Evolutionary conservation across 495 filamentous ascomycete genomes (phyloP).

Genomic region (Coniosporium apollinis): DNA sequence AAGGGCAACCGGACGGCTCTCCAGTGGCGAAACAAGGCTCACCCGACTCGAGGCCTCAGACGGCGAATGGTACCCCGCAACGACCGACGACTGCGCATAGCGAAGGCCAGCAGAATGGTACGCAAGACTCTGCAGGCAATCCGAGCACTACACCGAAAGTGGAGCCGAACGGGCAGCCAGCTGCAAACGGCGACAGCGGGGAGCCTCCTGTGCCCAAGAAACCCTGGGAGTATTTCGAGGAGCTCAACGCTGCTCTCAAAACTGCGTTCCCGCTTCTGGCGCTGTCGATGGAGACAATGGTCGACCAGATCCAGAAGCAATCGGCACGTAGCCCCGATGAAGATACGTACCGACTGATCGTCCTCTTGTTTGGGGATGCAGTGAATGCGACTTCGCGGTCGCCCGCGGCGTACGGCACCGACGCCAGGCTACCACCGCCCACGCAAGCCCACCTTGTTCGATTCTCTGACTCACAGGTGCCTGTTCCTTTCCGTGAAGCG

Average conservation of each 20-base stretch:
- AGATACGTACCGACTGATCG: constrained; percentile 94
- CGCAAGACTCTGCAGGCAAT: constrained; percentile 2
- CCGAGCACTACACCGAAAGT: constrained; percentile 11
- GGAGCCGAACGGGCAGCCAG: constrained; percentile 20
- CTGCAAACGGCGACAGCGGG: constrained; percentile 20
- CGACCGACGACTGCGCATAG: constrained; percentile 36
- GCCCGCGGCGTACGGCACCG: constrained; percentile 70
- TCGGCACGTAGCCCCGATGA: constrained; percentile 98
- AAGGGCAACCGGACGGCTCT: constrained; percentile 30
- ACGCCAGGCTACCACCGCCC: constrained; percentile 73
- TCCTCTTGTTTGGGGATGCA: constrained; percentile 88
- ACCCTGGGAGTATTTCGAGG: constrained; percentile 90
- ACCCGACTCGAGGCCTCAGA: constrained; percentile 20
- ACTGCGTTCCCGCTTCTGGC: constrained; percentile 92
- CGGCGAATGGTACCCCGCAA: constrained; percentile 20
- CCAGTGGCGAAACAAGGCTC: constrained; percentile 30
- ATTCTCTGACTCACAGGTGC: constrained; percentile 91
- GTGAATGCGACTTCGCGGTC: constrained; percentile 73
- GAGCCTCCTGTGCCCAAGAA: constrained; percentile 30
- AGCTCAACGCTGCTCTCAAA: constrained; percentile 85
- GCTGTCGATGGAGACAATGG: constrained; percentile 98
- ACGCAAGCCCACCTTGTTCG: constrained; percentile 93
- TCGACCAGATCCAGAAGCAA: constrained; percentile 93
- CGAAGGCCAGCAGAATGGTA: constrained; percentile 25
- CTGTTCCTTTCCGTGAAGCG: constrained; percentile 74